These are phyloP conservation scores for Phytophthora cactorum DNA, from an alignment of 352 stramenopile species.

Conservation along the genomic window DNA sequence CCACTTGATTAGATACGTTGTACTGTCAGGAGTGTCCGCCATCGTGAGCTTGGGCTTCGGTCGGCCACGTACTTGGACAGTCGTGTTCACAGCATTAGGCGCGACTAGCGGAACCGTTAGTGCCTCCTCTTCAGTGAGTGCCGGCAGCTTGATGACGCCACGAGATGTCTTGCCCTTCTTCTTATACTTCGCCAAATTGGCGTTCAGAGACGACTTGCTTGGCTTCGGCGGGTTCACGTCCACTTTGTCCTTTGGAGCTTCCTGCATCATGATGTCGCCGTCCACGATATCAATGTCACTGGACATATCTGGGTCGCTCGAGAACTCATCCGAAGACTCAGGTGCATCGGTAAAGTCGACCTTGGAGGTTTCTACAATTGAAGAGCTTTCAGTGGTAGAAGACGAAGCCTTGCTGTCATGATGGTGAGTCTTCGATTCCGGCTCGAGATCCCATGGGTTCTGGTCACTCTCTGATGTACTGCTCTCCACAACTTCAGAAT, in stretches of 20 bases:
- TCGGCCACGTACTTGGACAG: constrained; percentile 79
- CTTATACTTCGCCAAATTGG: constrained; percentile 79
- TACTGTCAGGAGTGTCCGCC: constrained; percentile 81
- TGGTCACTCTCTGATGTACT: constrained; percentile 17
- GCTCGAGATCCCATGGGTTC: constrained; percentile 41
- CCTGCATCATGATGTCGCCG: constrained; percentile 58
- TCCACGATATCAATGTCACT: constrained; percentile 64
- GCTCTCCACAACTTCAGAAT: constrained; percentile 28
- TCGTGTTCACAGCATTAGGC: constrained; percentile 86
- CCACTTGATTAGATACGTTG: constrained; percentile 89
- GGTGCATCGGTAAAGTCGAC: constrained; percentile 38
- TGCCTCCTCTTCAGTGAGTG: constrained; percentile 61
- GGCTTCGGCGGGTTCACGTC: constrained; percentile 38
- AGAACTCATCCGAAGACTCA: constrained; percentile 46
- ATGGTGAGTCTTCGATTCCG: constrained; percentile 20
- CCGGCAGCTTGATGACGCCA: constrained; percentile 65
- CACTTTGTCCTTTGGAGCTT: constrained; percentile 40
- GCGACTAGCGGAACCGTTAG: constrained; percentile 81
- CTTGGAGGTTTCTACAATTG: constrained; percentile 22
- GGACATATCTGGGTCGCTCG: constrained; percentile 54
- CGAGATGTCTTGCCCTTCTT: constrained; percentile 77
- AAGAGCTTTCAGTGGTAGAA: constrained; percentile 3
- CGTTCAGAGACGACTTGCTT: constrained; percentile 52
- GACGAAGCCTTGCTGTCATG: constrained; percentile 12
- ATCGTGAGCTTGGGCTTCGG: constrained; percentile 80